Base-by-base conservation (phyloP, 2,329 filamentous ascomycete species). In the Penicillium sp. region DNA sequence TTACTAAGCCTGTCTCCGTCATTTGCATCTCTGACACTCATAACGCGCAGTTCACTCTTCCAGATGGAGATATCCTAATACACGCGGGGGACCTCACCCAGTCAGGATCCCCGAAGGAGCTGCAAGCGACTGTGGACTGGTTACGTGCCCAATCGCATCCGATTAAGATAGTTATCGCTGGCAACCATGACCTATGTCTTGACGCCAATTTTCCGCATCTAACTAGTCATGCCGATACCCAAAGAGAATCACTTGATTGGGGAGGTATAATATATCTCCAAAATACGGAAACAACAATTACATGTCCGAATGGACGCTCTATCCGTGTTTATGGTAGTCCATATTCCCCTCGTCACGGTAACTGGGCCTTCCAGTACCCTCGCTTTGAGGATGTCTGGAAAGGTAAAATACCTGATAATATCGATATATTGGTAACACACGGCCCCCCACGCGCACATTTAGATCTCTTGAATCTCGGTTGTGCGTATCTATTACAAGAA, bases 111-210 rank as follows among this genome's bases (percentile, higher is more conserved):
- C 65, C 71, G 18, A 61, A 66, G 8, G 77, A 79, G 57, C 20
- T 52, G n/a, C 88, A 95, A 71, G 75, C 73, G 14, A 86, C 91
- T 66, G 76, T 96, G 47, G 81, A 91, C 72, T 96, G 90, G 90
- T 77, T 96, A 20, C 79, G 77, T 33, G 73, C 76, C 1, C 81
- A 88, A 18, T 86, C 89, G 0, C 90, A 95, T 67, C 72, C 74
- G 42, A 80, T 91, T 69, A 95, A 96, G 71, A 77, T 96, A 14
- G 80, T 91, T 16, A 83, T 96, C 30, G 84, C 84, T 14, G 91
- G 91, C 0, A 96, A 96, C 67, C 91, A 96, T 68, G 91, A 96
- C 65, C 84, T 83, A 60, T 90, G 83, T 74, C 87, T 95, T 57
- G 91, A 94, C 11, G 70, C 77, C 81, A 24, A 74, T 75, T 43